Evolutionary conservation across 2,329 filamentous ascomycete species (phyloP).

Genomic region (Scorias spongiosa): DNA sequence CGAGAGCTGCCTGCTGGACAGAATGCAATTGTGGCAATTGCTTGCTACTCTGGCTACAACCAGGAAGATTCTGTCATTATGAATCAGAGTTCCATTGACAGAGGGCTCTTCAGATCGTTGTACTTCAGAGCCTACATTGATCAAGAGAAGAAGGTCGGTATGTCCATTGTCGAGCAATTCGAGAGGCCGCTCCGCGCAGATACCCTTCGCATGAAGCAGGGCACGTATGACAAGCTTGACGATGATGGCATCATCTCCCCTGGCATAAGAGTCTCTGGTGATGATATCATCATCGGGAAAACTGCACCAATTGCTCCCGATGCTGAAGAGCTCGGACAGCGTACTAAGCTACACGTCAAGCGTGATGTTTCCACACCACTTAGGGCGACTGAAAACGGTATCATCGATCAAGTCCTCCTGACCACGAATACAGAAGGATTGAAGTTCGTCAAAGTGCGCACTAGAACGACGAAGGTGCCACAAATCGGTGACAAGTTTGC

Average conservation of each 20-base stretch:
- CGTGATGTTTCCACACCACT: conserved; percentile 91
- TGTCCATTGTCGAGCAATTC: conserved; percentile 83
- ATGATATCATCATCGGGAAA: conserved; percentile 98
- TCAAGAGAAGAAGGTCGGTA: conserved; percentile 87
- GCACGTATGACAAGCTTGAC: conserved; percentile 63
- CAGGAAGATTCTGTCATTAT: conserved; percentile 99
- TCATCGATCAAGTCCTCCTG: conserved; percentile 82
- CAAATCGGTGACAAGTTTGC: conserved; percentile 99
- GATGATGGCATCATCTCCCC: conserved; percentile 91
- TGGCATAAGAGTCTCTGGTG: conserved; percentile 85
- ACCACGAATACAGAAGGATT: conserved; percentile 91
- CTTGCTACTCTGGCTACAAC: conserved; percentile 96
- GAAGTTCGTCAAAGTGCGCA: conserved; percentile 93
- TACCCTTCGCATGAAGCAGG: conserved; percentile 78
- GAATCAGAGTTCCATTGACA: conserved; percentile 98
- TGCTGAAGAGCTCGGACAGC: conserved; percentile 81
- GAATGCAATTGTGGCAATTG: conserved; percentile 95
- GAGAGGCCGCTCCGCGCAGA: conserved; percentile 85
- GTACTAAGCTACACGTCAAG: conserved; percentile 80
- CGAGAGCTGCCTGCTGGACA: conserved; percentile 91
- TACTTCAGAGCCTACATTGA: conserved; percentile 98
- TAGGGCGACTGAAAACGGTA: conserved; percentile 89
- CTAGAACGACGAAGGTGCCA: conserved; percentile 91
- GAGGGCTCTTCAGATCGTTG: conserved; percentile 88
- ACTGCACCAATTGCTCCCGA: conserved; percentile 89